A percentile compares a stretch with the other conserved stretches of the same genome.
phyloP scores from a whole-genome alignment of 176 grass and related monocot genomes.

The Leersia perrieri region DNA sequence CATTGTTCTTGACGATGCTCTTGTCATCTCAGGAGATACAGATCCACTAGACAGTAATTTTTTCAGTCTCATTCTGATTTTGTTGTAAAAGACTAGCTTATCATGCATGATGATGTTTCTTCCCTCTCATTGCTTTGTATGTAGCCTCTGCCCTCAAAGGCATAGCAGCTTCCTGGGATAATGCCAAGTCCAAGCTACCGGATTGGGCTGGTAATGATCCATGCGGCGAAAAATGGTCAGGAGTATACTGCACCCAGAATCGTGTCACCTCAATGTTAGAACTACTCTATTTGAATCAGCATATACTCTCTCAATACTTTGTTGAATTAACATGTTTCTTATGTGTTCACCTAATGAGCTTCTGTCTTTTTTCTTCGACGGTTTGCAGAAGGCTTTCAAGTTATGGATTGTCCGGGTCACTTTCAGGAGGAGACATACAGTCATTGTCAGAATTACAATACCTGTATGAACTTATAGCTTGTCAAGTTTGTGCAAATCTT shows the following conservation, averaged over 20 bases:
- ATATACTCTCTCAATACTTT: too few species aligned
- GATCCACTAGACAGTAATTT: constrained; percentile 25
- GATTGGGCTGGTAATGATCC: constrained; percentile 78
- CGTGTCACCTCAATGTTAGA: constrained; percentile 58
- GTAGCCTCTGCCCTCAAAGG: constrained; percentile 45
- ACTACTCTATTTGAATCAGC: background rate
- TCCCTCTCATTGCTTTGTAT: constrained; percentile 29
- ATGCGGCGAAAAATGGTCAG: constrained; percentile 62
- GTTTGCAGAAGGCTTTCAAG: constrained; percentile 59
- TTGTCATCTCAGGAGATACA: constrained; percentile 31
- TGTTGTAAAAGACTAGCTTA: too few species aligned
- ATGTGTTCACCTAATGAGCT: background rate
- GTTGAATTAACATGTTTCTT: background rate
- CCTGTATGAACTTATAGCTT: constrained; percentile 43
- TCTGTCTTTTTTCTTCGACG: background rate
- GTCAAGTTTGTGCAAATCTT: background rate
- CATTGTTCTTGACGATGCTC: constrained; percentile 14
- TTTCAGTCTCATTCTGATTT: background rate
- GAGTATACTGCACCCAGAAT: constrained; percentile 40
- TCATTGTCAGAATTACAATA: constrained; percentile 41
- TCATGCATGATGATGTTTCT: background rate
- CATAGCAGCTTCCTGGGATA: constrained; percentile 45
- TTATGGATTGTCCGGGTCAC: constrained; percentile 51
- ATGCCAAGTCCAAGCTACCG: constrained; percentile 29
- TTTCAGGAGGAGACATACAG: constrained; percentile 79